Percentiles rank a stretch among this genome's conserved stretches.
Evolutionary conservation across 139 green algal genomes (phyloP).

Genomic region (Protoeuglena noctilucae): DNA sequence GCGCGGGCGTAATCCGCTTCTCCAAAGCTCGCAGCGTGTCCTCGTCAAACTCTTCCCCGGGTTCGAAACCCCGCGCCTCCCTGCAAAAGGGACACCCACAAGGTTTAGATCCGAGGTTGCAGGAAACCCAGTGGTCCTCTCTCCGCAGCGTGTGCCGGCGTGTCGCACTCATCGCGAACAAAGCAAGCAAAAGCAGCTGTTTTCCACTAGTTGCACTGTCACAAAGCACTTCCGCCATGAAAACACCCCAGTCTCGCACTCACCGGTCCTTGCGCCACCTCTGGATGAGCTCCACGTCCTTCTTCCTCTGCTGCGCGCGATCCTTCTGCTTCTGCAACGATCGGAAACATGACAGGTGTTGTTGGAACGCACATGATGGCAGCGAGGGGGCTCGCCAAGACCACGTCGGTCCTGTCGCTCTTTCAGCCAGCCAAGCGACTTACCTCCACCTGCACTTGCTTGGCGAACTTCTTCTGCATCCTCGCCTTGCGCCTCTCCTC

Average conservation of each 20-base stretch:
- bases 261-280: slow-evolving; percentile 54
- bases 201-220: slow-evolving; percentile 7
- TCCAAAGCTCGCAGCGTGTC: too few species aligned
- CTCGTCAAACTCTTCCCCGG: neutral
- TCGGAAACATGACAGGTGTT: too few species aligned
- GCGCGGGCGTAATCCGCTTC: too few species aligned
- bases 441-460: slow-evolving; percentile 76
- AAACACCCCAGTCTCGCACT: too few species aligned
- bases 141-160: neutral
- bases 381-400: too few species aligned
- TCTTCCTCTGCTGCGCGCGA: slow-evolving; percentile 62
- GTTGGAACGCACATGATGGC: too few species aligned
- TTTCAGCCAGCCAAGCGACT: too few species aligned
- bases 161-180: neutral
- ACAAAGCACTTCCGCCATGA: too few species aligned
- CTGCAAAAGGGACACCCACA: neutral
- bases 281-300: slow-evolving; percentile 53
- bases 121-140: neutral
- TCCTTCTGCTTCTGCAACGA: slow-evolving; percentile 77
- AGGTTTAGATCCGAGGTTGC: neutral
- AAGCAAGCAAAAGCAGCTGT: slow-evolving; percentile 5
- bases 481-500: slow-evolving; percentile 53
- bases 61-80: neutral
- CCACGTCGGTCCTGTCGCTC: too few species aligned
- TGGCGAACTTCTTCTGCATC: slow-evolving; percentile 76